A percentile compares a stretch with the other conserved stretches of the same genome.
Evolutionary conservation across 441 rosid species (phyloP).

Genomic region (Sinapis alba): DNA sequence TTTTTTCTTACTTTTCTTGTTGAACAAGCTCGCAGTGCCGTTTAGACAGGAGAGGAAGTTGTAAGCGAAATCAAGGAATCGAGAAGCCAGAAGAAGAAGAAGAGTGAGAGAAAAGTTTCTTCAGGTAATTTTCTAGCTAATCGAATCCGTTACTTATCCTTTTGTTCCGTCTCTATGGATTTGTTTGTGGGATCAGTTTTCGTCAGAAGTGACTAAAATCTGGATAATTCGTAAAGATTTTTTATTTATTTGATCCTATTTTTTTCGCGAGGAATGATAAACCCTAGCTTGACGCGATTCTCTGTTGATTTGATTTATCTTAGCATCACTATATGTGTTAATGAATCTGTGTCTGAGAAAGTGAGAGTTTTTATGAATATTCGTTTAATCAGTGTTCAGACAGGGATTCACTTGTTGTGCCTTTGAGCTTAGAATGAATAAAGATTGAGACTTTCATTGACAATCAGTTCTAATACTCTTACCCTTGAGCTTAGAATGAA

Average conservation of each 20-base stretch:
- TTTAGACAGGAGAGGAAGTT: neutral
- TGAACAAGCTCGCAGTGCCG: slow-evolving; percentile 11
- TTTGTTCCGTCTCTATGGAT: neutral
- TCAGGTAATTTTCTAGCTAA: neutral
- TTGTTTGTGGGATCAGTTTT: neutral
- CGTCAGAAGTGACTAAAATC: neutral
- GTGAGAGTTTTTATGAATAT: neutral
- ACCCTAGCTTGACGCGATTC: slow-evolving; percentile 1
- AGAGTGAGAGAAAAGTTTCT: neutral
- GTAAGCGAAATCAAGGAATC: slow-evolving; percentile 23
- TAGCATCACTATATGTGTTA: neutral
- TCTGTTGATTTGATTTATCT: neutral
- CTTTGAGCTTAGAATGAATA: too few relatives aligned
- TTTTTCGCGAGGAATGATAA: neutral
- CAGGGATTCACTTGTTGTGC: neutral
- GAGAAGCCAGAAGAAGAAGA: neutral
- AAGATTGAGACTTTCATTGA: too few relatives aligned
- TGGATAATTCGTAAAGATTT: neutral
- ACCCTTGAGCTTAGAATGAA: too few relatives aligned
- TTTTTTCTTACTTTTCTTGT: slow-evolving; percentile 17
- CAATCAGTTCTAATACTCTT: too few relatives aligned
- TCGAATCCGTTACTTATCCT: neutral
- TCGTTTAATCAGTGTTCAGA: neutral
- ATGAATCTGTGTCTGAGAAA: neutral
- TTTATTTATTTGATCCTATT: too few relatives aligned